phyloP scores from a whole-genome alignment of 345 rosid genomes.

The Acer negundo region DNA sequence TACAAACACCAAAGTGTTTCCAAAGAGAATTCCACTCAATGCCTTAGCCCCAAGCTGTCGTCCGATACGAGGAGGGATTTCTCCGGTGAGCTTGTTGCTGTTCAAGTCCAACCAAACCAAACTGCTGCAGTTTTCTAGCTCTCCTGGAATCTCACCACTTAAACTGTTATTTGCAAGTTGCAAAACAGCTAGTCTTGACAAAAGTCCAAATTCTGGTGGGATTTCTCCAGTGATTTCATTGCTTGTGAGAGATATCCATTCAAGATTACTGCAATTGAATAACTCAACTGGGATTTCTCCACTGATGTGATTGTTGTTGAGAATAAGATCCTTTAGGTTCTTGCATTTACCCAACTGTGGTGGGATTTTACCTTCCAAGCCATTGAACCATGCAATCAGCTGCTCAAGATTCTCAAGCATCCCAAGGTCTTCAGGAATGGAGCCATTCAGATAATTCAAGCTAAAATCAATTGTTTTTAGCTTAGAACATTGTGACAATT shows the following conservation, averaged over 20 bases:
- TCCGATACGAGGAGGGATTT: conserved; percentile 85
- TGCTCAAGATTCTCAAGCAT: conserved; percentile 80
- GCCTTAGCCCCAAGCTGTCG: conserved; percentile 87
- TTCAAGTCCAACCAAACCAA: conserved; percentile 91
- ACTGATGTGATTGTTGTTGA: conserved; percentile 75
- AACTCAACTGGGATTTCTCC: conserved; percentile 83
- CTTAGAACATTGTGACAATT: conserved; percentile 74
- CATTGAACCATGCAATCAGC: conserved; percentile 89
- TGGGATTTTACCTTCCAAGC: conserved; percentile 76
- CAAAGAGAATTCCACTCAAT: conserved; percentile 71
- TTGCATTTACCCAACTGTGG: conserved; percentile 72
- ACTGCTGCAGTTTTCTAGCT: conserved; percentile 85
- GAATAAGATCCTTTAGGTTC: conserved; percentile 75
- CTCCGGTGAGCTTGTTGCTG: conserved; percentile 88
- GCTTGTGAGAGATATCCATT: conserved; percentile 94
- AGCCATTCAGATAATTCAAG: conserved; percentile 78
- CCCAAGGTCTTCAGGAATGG: conserved; percentile 83
- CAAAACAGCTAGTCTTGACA: conserved; percentile 81
- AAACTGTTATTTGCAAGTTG: conserved; percentile 93
- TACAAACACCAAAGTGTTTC: conserved; percentile 85
- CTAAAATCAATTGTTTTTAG: conserved; percentile 80
- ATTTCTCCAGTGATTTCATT: conserved; percentile 68
- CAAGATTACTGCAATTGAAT: conserved; percentile 80
- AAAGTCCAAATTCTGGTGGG: conserved; percentile 60
- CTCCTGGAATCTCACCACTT: conserved; percentile 79